phyloP scores from a whole-genome alignment of 768 basidiomycete species.

The Phylloporus arenicola region DNA sequence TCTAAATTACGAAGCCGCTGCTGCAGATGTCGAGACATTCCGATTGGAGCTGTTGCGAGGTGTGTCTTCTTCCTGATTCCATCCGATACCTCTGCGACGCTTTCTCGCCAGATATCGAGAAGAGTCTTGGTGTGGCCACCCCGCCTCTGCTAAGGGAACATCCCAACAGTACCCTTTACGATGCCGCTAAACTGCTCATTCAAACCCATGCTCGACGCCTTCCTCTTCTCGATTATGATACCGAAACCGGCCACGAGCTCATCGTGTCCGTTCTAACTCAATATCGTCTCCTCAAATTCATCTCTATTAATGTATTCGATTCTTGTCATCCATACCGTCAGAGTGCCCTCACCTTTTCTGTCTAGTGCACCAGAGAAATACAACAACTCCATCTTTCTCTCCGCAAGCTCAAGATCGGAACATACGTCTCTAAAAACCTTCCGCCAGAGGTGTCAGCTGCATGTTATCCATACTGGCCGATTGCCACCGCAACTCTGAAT shows the following conservation, averaged over 20 bases:
- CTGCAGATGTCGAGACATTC: slow-evolving; percentile 89
- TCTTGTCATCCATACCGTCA: background rate
- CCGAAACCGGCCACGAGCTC: slow-evolving; percentile 91
- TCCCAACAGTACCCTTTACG: slow-evolving; percentile 81
- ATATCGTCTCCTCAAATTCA: slow-evolving; percentile 96
- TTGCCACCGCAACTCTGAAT: slow-evolving; percentile 84
- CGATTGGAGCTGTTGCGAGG: slow-evolving; percentile 85
- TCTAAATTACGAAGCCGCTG: slow-evolving; percentile 73
- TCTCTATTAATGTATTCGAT: slow-evolving; percentile 83
- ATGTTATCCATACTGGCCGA: slow-evolving; percentile 77
- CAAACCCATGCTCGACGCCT: slow-evolving; percentile 93
- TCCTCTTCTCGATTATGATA: slow-evolving; percentile 88
- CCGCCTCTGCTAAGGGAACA: slow-evolving; percentile 89
- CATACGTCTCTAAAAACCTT: slow-evolving; percentile 65
- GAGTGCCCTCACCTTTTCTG: slow-evolving; percentile 8
- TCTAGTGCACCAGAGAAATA: slow-evolving; percentile 81
- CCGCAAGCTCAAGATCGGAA: slow-evolving; percentile 87
- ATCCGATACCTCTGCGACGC: slow-evolving; percentile 7
- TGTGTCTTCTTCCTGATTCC: slow-evolving; percentile 31
- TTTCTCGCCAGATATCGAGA: slow-evolving; percentile 75
- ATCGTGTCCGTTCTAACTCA: slow-evolving; percentile 96
- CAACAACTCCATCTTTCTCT: slow-evolving; percentile 74
- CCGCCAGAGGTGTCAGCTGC: slow-evolving; percentile 44
- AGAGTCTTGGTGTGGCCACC: slow-evolving; percentile 82
- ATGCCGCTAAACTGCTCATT: slow-evolving; percentile 85